phyloP scores from a whole-genome alignment of 805 yeast species.

The Yamadazyma tumulicola region DNA sequence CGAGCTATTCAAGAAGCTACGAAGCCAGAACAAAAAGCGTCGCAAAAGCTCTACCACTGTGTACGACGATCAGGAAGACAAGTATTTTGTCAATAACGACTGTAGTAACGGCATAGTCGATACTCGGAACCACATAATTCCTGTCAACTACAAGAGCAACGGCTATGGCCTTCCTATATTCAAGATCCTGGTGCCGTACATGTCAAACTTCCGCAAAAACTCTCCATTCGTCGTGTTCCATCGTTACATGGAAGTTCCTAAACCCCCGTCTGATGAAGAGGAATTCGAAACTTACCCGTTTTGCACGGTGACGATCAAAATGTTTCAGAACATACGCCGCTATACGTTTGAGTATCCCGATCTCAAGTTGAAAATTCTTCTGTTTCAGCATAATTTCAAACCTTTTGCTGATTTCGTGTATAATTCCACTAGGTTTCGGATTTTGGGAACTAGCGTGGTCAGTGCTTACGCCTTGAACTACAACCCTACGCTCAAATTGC shows the following conservation, averaged over 20 bases:
- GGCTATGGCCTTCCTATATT: slow-evolving; percentile 38
- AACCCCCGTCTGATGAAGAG: slow-evolving; percentile 19
- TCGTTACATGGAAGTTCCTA: slow-evolving; percentile 28
- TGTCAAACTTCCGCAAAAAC: slow-evolving; percentile 32
- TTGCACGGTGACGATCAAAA: slow-evolving; percentile 31
- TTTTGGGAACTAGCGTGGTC: slow-evolving; percentile 33
- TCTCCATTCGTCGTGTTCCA: slow-evolving; percentile 33
- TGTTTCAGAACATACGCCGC: slow-evolving; percentile 23
- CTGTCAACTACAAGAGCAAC: slow-evolving; percentile 24
- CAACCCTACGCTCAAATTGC: slow-evolving; percentile 31
- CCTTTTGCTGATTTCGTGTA: slow-evolving; percentile 40
- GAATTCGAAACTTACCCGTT: slow-evolving; percentile 30
- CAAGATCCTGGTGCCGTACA: slow-evolving; percentile 33
- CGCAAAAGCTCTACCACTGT: slow-evolving; percentile 19
- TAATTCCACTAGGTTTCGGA: slow-evolving; percentile 34
- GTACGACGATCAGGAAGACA: slow-evolving; percentile 16
- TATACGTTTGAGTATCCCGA: slow-evolving; percentile 28
- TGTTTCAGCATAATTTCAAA: slow-evolving; percentile 33
- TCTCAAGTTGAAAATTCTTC: slow-evolving; percentile 20
- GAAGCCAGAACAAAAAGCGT: slow-evolving; percentile 18
- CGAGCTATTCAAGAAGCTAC: slow-evolving; percentile 23
- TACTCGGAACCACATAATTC: slow-evolving; percentile 28
- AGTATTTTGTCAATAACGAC: background rate
- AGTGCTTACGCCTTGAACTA: slow-evolving; percentile 26
- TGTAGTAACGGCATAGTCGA: slow-evolving; percentile 17